These are phyloP conservation scores for Auricularia auricula-judae DNA, from an alignment of 768 basidiomycete species.

Conservation along the genomic window DNA sequence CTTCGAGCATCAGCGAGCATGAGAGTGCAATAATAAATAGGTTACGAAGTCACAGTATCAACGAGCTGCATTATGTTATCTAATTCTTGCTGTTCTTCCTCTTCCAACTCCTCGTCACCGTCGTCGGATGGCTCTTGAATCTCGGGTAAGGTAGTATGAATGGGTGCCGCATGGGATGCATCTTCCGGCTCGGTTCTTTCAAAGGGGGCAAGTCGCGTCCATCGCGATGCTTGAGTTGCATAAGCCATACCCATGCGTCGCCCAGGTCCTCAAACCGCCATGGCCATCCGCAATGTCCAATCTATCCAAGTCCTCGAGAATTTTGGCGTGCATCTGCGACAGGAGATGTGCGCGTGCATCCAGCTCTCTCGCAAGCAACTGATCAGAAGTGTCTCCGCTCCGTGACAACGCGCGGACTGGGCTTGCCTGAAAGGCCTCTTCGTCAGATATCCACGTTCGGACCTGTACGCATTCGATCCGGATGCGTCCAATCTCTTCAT, in stretches of 20 bases:
- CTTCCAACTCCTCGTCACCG: too few relatives aligned
- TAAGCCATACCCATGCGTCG: background rate
- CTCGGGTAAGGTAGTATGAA: too few relatives aligned
- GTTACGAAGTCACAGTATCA: too few relatives aligned
- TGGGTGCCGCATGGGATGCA: too few relatives aligned
- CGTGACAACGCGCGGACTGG: background rate
- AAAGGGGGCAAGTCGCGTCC: too few relatives aligned
- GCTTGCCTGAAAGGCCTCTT: background rate
- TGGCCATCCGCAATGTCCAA: background rate
- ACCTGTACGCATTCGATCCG: background rate
- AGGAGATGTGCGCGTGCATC: background rate
- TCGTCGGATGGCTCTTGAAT: too few relatives aligned
- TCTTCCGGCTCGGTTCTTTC: too few relatives aligned
- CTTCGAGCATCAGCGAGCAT: too few relatives aligned
- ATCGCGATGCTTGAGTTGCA: too few relatives aligned
- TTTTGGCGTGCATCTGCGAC: background rate
- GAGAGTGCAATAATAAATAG: too few relatives aligned
- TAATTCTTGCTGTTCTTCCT: too few relatives aligned
- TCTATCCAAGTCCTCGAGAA: background rate
- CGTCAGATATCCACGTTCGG: background rate
- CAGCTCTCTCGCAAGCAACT: background rate
- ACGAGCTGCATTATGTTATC: too few relatives aligned
- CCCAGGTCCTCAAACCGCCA: background rate
- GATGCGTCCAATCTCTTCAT: conserved; percentile 1
- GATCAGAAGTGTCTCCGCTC: background rate